Conservation (phyloP, 306 rosid genomes). For the Echinosophora koreensis region DNA sequence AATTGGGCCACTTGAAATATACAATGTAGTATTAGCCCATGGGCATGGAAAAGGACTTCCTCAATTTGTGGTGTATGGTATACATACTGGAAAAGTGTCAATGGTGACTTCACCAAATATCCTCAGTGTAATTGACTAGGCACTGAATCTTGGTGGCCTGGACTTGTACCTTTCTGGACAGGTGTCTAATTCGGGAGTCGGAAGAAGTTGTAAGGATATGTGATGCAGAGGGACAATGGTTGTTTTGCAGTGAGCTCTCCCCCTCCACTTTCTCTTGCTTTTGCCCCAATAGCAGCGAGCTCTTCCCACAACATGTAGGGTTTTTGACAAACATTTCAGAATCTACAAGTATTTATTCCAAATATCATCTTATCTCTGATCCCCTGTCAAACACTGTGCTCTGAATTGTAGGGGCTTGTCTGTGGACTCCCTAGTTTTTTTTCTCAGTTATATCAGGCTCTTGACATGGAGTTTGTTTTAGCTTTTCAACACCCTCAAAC, state of each 20-base stretch:
- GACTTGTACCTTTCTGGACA: slow-evolving; percentile 7
- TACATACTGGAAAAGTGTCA: background rate
- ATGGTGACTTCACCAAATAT: background rate
- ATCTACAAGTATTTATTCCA: slow-evolving; percentile 46
- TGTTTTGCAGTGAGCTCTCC: slow-evolving; percentile 2
- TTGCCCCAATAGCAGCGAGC: slow-evolving; percentile 37
- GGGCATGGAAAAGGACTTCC: slow-evolving; percentile 24
- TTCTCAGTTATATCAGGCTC: slow-evolving; percentile 46
- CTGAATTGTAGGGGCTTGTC: slow-evolving; percentile 46
- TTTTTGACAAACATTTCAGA: slow-evolving; percentile 52
- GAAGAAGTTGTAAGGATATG: slow-evolving; percentile 13
- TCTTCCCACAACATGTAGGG: slow-evolving; percentile 46
- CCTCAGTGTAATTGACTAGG: slow-evolving; percentile 2
- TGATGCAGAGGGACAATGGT: slow-evolving; percentile 22
- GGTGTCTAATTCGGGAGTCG: background rate
- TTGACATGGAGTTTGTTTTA: slow-evolving; percentile 27
- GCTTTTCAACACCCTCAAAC: background rate
- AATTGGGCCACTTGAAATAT: slow-evolving; percentile 40
- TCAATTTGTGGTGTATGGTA: background rate
- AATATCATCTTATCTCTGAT: slow-evolving; percentile 49
- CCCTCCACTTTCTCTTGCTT: background rate
- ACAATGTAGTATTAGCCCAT: slow-evolving; percentile 16
- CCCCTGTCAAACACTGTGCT: slow-evolving; percentile 41
- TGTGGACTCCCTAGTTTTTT: slow-evolving; percentile 49
- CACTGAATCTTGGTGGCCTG: slow-evolving; percentile 3